A percentile compares a stretch with the other conserved stretches of the same genome.
Evolutionary conservation across 768 basidiomycete species (phyloP).

Genomic region (Mycena venus): DNA sequence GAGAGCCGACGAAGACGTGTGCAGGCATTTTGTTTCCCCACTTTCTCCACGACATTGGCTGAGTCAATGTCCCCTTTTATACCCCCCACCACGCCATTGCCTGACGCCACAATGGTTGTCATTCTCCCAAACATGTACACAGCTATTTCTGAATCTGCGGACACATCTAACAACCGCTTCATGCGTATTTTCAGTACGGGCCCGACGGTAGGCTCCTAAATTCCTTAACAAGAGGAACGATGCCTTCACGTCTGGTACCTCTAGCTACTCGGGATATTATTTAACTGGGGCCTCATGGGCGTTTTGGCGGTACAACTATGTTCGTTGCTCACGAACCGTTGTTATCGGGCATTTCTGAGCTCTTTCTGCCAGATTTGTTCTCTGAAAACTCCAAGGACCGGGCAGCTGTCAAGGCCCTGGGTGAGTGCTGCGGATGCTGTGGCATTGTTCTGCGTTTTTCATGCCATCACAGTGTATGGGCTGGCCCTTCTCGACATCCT

Average conservation of each 20-base stretch:
- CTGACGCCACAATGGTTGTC: constrained; percentile 17
- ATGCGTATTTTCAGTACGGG: constrained; percentile 21
- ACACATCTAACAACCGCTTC: constrained; percentile 3
- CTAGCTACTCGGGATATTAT: constrained; percentile 14
- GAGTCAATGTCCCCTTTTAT: constrained; percentile 15
- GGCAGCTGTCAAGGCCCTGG: constrained; percentile 10
- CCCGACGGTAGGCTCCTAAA: constrained; percentile 17
- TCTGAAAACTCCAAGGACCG: constrained; percentile 21
- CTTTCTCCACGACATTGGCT: constrained; percentile 18
- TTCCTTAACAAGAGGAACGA: not conserved
- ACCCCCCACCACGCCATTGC: constrained; percentile 9
- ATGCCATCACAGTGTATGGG: constrained; percentile 33
- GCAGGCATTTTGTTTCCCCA: constrained; percentile 6
- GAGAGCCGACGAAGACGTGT: constrained; percentile 12
- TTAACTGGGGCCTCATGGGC: constrained; percentile 28
- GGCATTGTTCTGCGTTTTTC: constrained; percentile 9
- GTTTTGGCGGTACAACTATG: constrained; percentile 25
- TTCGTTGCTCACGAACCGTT: not conserved
- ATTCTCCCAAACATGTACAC: constrained; percentile 9
- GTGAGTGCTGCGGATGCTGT: constrained; percentile 8
- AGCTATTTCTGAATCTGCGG: constrained; percentile 1
- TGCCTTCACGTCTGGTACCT: not conserved
- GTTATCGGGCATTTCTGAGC: not conserved
- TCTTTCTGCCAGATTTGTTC: constrained; percentile 19
- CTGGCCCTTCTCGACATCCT: constrained; percentile 35